These are phyloP conservation scores for Climacium dendroides DNA, from an alignment of 225 moss, liverwort and hornwort species.

Conservation along the genomic window DNA sequence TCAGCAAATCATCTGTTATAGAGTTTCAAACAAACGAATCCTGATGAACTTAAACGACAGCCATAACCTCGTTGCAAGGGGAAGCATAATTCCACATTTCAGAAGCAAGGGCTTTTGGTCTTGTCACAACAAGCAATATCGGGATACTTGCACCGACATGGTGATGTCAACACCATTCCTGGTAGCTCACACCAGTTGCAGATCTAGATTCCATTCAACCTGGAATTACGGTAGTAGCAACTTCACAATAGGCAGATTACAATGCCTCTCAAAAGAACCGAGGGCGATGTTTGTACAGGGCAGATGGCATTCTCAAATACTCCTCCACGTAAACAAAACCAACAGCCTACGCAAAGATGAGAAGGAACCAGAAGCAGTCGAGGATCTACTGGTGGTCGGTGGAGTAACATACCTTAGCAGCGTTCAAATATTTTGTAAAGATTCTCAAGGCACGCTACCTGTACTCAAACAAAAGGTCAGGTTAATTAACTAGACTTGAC, in stretches of 20 bases:
- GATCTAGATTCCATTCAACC: not conserved
- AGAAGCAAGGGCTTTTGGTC: not conserved
- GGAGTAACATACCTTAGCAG: slow-evolving; percentile 28
- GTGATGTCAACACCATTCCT: not conserved
- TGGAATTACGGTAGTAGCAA: not conserved
- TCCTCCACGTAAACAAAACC: not conserved
- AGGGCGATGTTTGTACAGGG: not conserved
- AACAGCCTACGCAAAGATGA: not conserved
- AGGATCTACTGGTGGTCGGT: not conserved
- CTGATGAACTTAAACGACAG: not conserved
- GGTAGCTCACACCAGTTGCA: not conserved
- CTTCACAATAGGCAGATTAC: not conserved
- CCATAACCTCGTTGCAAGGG: not conserved
- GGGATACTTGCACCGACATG: not conserved
- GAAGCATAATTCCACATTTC: not conserved
- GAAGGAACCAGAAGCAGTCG: not conserved
- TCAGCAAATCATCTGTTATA: not conserved
- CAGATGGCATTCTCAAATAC: not conserved
- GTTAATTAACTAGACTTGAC: not conserved
- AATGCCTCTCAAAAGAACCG: not conserved
- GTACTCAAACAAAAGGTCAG: not conserved
- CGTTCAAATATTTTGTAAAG: slow-evolving; percentile 62
- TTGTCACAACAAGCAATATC: not conserved
- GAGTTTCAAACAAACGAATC: not conserved
- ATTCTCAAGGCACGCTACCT: slow-evolving; percentile 59